Evolutionary conservation across 169 alveolate genomes (phyloP).

Genomic region (Cryptosporidium ubiquitum): DNA sequence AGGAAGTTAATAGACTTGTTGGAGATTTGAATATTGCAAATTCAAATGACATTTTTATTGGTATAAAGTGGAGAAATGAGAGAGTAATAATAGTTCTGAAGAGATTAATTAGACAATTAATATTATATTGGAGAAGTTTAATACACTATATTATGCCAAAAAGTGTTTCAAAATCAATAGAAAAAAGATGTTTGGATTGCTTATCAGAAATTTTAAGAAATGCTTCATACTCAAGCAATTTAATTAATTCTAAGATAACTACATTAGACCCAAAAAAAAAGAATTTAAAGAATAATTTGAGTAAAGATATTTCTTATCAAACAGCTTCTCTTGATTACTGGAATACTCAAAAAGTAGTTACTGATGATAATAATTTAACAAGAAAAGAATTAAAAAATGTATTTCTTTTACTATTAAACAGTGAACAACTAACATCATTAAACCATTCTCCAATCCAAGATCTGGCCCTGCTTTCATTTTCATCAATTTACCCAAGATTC

Average conservation of each 20-base stretch:
- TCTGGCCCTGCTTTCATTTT: conserved; percentile 43
- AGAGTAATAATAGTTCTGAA: not conserved
- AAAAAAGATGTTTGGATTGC: conserved; percentile 36
- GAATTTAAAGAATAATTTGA: not conserved
- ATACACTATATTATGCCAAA: conserved; percentile 31
- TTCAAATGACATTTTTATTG: conserved; percentile 40
- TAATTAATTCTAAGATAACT: not conserved
- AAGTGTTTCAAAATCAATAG: conserved; percentile 25
- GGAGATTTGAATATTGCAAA: conserved; percentile 29
- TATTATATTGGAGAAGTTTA: conserved; percentile 30
- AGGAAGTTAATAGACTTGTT: conserved; percentile 8
- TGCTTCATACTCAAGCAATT: not conserved
- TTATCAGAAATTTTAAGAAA: not conserved
- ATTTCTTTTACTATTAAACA: conserved; percentile 19
- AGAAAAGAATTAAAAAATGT: conserved; percentile 15
- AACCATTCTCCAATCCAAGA: conserved; percentile 67
- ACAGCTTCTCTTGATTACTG: not conserved
- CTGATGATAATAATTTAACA: not conserved
- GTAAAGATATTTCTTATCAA: not conserved
- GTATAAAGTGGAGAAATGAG: conserved; percentile 4
- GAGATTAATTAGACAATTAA: conserved; percentile 9
- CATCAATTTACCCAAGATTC: conserved; percentile 19
- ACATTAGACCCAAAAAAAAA: not conserved
- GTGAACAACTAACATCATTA: conserved; percentile 56
- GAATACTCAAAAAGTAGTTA: not conserved